These are phyloP conservation scores for Alternaria alternata DNA, from an alignment of 2,329 filamentous ascomycete genomes.

Conservation along the genomic window DNA sequence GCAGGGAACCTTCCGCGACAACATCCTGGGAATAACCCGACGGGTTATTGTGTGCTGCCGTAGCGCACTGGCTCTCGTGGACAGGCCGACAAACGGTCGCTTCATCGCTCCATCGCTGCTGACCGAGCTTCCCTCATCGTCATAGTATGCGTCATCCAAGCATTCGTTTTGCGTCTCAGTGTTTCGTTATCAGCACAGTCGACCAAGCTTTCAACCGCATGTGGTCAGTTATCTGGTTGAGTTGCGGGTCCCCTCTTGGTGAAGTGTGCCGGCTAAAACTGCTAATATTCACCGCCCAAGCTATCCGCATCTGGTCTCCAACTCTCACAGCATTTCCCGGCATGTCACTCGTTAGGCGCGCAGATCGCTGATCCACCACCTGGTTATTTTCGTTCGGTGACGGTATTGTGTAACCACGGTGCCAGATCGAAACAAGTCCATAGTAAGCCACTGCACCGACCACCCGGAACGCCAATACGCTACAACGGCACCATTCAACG, in stretches of 20 bases:
- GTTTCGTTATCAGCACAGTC: background rate
- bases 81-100: slow-evolving; percentile 16
- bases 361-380: background rate
- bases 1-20: background rate
- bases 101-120: slow-evolving; percentile 6
- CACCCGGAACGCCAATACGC: background rate
- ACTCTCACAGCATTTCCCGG: background rate
- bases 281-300: background rate
- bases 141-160: slow-evolving; percentile 5
- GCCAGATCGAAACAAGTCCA: slow-evolving; percentile 1
- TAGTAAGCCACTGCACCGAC: background rate
- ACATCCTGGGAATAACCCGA: slow-evolving; percentile 9
- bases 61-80: slow-evolving; percentile 4
- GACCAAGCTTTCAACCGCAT: background rate
- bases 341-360: slow-evolving; percentile 4
- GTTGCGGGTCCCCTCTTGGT: slow-evolving; percentile 8
- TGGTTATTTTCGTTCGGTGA: background rate
- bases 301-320: background rate
- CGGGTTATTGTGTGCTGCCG: slow-evolving; percentile 8
- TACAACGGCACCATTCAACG: slow-evolving; percentile 5
- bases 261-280: slow-evolving; percentile 1
- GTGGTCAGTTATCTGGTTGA: background rate
- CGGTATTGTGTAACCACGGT: slow-evolving; percentile 4
- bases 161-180: slow-evolving; percentile 6
- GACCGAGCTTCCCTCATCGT: background rate